Conservation (phyloP, 73 alveolate genomes). For the Paraurostyla sp. region DNA sequence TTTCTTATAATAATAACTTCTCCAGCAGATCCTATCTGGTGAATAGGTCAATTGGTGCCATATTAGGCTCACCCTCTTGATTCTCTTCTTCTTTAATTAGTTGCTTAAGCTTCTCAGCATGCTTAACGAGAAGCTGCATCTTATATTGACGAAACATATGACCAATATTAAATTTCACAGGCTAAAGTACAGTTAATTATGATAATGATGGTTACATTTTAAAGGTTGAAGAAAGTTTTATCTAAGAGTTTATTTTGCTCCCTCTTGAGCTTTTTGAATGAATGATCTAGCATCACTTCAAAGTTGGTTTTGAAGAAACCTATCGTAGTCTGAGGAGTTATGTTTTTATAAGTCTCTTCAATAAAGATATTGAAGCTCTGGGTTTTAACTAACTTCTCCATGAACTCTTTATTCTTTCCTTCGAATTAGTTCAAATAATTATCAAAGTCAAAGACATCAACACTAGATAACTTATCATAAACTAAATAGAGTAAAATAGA, state of each 20-base stretch:
- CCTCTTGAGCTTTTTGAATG: constrained; percentile 46
- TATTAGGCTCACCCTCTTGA: neutral
- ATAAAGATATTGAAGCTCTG: constrained; percentile 58
- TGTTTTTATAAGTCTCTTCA: constrained; percentile 55
- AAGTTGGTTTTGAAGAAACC: constrained; percentile 62
- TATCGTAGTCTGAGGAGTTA: constrained; percentile 15
- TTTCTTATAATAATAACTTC: neutral
- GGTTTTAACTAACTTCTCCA: constrained; percentile 48
- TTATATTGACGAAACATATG: constrained; percentile 23
- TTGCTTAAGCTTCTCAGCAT: constrained; percentile 7
- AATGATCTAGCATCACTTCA: constrained; percentile 45
- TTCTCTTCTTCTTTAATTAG: constrained; percentile 6
- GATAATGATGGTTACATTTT: too few species aligned
- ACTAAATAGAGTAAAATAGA: neutral
- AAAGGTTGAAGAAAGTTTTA: neutral
- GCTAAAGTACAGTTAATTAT: too few species aligned
- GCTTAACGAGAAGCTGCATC: neutral
- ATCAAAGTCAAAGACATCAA: constrained; percentile 64
- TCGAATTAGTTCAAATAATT: constrained; percentile 36
- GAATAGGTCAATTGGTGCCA: neutral
- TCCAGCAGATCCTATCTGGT: neutral
- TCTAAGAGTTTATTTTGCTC: constrained; percentile 56
- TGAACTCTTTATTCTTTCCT: constrained; percentile 1
- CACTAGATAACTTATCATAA: constrained; percentile 19
- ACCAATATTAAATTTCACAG: constrained; percentile 34